Percentiles rank a stretch among this genome's conserved stretches.
These are phyloP conservation scores for Viridothelium virens DNA, from an alignment of 495 filamentous ascomycete genomes.

Conservation along the genomic window DNA sequence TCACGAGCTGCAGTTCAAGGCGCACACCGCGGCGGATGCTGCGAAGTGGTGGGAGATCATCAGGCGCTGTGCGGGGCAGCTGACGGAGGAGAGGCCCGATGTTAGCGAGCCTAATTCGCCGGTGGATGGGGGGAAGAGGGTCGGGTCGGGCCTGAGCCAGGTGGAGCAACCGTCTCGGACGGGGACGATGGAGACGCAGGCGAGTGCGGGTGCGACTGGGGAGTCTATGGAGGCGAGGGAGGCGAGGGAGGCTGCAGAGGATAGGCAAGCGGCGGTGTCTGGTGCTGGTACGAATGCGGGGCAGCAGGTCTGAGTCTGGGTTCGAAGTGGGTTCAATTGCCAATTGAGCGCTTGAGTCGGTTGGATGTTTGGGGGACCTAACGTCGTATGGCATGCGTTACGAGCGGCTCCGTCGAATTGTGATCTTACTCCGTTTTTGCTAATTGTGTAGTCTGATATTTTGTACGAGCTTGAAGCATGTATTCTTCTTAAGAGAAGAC, in stretches of 20 bases:
- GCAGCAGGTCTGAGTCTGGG: neutral
- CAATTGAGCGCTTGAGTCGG: neutral
- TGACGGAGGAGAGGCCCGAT: constrained; percentile 28
- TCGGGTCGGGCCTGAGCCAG: neutral
- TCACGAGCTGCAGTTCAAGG: constrained; percentile 63
- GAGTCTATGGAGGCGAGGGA: neutral
- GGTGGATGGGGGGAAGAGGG: neutral
- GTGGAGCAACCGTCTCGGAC: neutral
- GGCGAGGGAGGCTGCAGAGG: neutral
- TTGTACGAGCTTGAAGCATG: neutral
- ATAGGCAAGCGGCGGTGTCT: neutral
- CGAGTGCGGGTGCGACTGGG: neutral
- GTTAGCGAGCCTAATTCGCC: constrained; percentile 22
- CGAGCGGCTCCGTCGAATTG: neutral
- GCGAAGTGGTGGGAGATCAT: constrained; percentile 77
- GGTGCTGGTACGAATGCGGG: neutral
- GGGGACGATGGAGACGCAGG: neutral
- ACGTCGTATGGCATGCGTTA: neutral
- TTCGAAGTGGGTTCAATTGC: neutral
- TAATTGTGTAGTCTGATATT: neutral
- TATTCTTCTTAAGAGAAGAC: too few species aligned
- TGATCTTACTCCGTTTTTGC: neutral
- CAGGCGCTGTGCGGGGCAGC: constrained; percentile 29
- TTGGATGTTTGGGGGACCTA: neutral
- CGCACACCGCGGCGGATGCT: constrained; percentile 64